Evolutionary conservation across 139 green algal species (phyloP).

Genomic region (Picochlorum sp.): DNA sequence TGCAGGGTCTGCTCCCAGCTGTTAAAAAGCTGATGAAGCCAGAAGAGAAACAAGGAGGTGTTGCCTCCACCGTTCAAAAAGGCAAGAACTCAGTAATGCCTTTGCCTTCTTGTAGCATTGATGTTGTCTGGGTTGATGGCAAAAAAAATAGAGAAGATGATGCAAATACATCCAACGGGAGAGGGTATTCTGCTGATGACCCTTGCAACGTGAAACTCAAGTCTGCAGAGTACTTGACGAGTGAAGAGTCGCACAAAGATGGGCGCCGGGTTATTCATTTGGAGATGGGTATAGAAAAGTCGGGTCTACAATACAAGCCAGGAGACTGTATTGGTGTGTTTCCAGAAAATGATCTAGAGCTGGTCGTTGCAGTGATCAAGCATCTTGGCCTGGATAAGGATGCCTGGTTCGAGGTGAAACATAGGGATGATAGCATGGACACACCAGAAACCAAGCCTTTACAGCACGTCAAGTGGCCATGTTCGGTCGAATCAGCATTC

Average conservation of each 20-base stretch:
- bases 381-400: slow-evolving; percentile 35
- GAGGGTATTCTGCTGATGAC: no score
- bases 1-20: slow-evolving; percentile 34
- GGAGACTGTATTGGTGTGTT: slow-evolving; percentile 82
- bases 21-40: slow-evolving; percentile 24
- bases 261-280: slow-evolving; percentile 77
- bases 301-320: slow-evolving; percentile 55
- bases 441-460: slow-evolving; percentile 21
- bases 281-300: slow-evolving; percentile 59
- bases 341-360: slow-evolving; percentile 47
- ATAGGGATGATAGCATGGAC: slow-evolving; percentile 1
- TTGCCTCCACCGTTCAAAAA: background rate
- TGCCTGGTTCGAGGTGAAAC: slow-evolving; percentile 39
- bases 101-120: slow-evolving; percentile 37
- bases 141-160: no score
- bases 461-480: slow-evolving; percentile 61
- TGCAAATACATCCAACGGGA: no score
- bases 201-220: slow-evolving; percentile 53
- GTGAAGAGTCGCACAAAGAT: slow-evolving; percentile 28
- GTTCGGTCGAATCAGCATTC: slow-evolving; percentile 63
- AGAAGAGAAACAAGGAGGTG: background rate
- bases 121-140: slow-evolving; percentile 10
- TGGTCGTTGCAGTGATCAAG: slow-evolving; percentile 48
- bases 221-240: slow-evolving; percentile 19
- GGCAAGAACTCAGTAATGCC: slow-evolving; percentile 42